Percentiles rank a stretch among this genome's conserved stretches.
Evolutionary conservation across 1,284 basidiomycete genomes (phyloP).

Genomic region (Fomitiporia mediterranea): DNA sequence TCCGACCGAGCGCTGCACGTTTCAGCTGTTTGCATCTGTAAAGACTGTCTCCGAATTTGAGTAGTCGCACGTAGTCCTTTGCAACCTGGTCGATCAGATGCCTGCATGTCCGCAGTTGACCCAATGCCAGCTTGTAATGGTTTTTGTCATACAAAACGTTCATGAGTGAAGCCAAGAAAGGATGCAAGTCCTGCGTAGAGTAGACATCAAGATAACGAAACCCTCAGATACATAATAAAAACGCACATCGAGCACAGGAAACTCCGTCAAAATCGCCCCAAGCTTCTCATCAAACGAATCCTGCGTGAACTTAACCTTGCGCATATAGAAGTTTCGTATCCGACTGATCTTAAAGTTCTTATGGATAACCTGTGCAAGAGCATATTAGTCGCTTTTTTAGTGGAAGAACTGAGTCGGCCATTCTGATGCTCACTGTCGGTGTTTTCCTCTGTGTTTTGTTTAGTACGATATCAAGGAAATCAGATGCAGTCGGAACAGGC

Average conservation of each 20-base stretch:
- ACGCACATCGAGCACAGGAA: slow-evolving; percentile 92
- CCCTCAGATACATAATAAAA: not conserved
- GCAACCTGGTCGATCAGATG: slow-evolving; percentile 95
- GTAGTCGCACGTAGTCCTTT: slow-evolving; percentile 90
- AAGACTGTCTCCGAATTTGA: slow-evolving; percentile 94
- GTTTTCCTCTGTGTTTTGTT: slow-evolving; percentile 97
- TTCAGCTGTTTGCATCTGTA: slow-evolving; percentile 98
- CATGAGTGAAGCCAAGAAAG: slow-evolving; percentile 89
- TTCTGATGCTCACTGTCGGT: slow-evolving; percentile 68
- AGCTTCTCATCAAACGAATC: slow-evolving; percentile 98
- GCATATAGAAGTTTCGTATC: slow-evolving; percentile 95
- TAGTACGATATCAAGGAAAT: slow-evolving; percentile 93
- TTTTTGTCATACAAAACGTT: slow-evolving; percentile 99
- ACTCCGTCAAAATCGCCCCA: slow-evolving; percentile 89
- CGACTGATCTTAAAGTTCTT: slow-evolving; percentile 99
- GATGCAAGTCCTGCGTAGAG: slow-evolving; percentile 82
- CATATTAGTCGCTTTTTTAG: too few relatives aligned
- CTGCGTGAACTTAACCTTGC: slow-evolving; percentile 99
- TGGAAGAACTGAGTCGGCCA: not conserved
- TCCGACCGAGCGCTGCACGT: slow-evolving; percentile 89
- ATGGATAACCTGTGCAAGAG: slow-evolving; percentile 70
- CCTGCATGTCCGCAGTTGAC: slow-evolving; percentile 88
- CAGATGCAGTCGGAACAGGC: slow-evolving; percentile 91
- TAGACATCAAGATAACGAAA: not conserved
- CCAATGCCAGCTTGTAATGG: slow-evolving; percentile 95